Conservation (phyloP, 1,139 yeast species). For the Candida dubliniensis region DNA sequence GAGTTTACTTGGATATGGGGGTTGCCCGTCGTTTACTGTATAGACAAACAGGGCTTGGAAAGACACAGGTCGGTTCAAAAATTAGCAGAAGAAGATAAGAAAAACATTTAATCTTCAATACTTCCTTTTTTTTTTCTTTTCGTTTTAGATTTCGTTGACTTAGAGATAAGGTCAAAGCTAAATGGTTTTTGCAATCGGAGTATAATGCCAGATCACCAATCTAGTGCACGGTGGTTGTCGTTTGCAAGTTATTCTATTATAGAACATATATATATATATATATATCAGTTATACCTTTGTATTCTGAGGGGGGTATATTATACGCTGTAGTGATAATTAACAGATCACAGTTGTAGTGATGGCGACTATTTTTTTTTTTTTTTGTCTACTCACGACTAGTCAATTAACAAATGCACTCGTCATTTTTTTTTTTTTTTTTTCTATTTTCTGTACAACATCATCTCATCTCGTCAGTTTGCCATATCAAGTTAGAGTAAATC, state of each 20-base stretch:
- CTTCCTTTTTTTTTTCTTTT: no score
- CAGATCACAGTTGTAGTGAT: neutral
- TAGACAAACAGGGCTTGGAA: constrained; percentile 31
- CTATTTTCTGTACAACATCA: neutral
- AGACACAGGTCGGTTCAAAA: constrained; percentile 21
- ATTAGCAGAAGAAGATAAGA: constrained; percentile 22
- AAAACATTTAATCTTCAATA: neutral
- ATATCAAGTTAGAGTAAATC: neutral
- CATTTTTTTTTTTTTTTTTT: neutral
- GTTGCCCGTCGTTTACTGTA: constrained; percentile 34
- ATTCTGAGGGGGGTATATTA: neutral
- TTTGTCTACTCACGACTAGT: no score
- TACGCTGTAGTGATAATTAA: neutral
- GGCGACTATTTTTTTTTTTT: neutral
- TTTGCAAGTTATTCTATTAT: no score
- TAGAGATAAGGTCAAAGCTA: no score
- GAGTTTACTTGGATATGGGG: constrained; percentile 51
- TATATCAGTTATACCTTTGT: no score
- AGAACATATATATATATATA: no score
- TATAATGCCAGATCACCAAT: no score
- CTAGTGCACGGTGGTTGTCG: no score
- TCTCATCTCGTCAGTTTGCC: neutral
- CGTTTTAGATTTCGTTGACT: no score
- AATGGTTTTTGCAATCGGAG: no score
- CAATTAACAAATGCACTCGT: no score